A percentile compares a stretch with the other conserved stretches of the same genome.
phyloP scores from a whole-genome alignment of 495 filamentous ascomycete species.

The Evernia prunastri region DNA sequence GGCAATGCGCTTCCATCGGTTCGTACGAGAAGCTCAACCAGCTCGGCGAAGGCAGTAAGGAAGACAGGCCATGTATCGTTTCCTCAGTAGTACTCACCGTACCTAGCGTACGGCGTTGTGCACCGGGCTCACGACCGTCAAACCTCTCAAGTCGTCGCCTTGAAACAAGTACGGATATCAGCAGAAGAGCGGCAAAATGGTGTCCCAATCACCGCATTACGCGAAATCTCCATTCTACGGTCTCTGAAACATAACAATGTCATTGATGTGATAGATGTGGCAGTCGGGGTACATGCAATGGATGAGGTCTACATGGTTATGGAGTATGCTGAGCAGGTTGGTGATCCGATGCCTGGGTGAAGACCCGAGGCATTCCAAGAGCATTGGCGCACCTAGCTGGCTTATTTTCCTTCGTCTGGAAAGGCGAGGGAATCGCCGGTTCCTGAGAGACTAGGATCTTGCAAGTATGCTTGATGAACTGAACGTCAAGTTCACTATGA shows the following conservation, averaged over 20 bases:
- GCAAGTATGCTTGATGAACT: conserved; percentile 42
- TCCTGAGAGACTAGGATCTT: conserved; percentile 36
- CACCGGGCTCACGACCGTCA: conserved; percentile 35
- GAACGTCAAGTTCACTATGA: conserved; percentile 39
- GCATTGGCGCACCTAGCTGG: conserved; percentile 40
- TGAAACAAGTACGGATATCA: conserved; percentile 41
- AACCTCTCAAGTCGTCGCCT: conserved; percentile 35
- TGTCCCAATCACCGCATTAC: conserved; percentile 41
- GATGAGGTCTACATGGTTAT: conserved; percentile 45
- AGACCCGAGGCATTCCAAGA: conserved; percentile 22
- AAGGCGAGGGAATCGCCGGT: conserved; percentile 36
- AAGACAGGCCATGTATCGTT: background rate
- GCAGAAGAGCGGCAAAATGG: conserved; percentile 40
- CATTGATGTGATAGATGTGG: conserved; percentile 41
- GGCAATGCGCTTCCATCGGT: conserved; percentile 35
- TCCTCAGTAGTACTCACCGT: conserved; percentile 1
- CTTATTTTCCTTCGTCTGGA: conserved; percentile 38
- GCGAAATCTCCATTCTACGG: conserved; percentile 42
- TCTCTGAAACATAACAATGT: conserved; percentile 39
- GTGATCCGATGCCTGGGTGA: conserved; percentile 28
- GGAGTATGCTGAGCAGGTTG: conserved; percentile 47
- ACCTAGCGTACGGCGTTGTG: conserved; percentile 40
- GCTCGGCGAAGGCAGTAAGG: conserved; percentile 41
- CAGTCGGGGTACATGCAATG: conserved; percentile 33
- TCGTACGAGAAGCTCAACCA: conserved; percentile 39